Conservation (phyloP, 1,284 basidiomycete species). For the Wallemia ichthyophaga region DNA sequence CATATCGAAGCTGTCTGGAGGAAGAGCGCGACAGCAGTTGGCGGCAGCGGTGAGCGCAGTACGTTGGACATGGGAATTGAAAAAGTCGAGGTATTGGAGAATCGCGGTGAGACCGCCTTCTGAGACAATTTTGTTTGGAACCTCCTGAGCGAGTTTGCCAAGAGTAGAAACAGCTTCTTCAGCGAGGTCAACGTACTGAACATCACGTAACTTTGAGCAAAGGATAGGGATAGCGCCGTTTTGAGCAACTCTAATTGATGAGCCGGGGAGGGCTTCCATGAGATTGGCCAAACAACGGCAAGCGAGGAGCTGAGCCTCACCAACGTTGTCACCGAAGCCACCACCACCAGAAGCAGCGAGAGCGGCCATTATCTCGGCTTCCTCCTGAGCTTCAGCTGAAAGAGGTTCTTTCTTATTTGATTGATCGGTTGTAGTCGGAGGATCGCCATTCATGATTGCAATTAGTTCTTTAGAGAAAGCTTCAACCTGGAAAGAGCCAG, state of each 20-base stretch:
- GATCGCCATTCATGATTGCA: slow-evolving; percentile 55
- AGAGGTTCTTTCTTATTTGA: slow-evolving; percentile 2
- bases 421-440: slow-evolving; percentile 4
- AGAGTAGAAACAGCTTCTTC: slow-evolving; percentile 84
- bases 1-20: slow-evolving; percentile 56
- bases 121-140: slow-evolving; percentile 69
- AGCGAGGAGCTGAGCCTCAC: slow-evolving; percentile 62
- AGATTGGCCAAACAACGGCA: slow-evolving; percentile 82
- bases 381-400: slow-evolving; percentile 5
- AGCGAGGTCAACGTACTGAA: slow-evolving; percentile 81
- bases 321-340: slow-evolving; percentile 31
- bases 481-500: slow-evolving; percentile 77
- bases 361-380: slow-evolving; percentile 20
- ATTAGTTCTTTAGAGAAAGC: slow-evolving; percentile 77
- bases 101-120: slow-evolving; percentile 73
- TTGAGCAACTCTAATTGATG: slow-evolving; percentile 75
- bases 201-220: slow-evolving; percentile 80
- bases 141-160: slow-evolving; percentile 89
- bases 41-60: slow-evolving; percentile 85
- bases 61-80: slow-evolving; percentile 80
- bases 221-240: slow-evolving; percentile 79
- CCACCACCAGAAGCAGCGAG: slow-evolving; percentile 23
- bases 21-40: slow-evolving; percentile 74
- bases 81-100: slow-evolving; percentile 80
- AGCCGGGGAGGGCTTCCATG: slow-evolving; percentile 82